Evolutionary conservation across 2,329 filamentous ascomycete species (phyloP), one percentile per base, ranked within the genome.

Genomic region (Hymenotorrendiella dingleyae): DNA sequence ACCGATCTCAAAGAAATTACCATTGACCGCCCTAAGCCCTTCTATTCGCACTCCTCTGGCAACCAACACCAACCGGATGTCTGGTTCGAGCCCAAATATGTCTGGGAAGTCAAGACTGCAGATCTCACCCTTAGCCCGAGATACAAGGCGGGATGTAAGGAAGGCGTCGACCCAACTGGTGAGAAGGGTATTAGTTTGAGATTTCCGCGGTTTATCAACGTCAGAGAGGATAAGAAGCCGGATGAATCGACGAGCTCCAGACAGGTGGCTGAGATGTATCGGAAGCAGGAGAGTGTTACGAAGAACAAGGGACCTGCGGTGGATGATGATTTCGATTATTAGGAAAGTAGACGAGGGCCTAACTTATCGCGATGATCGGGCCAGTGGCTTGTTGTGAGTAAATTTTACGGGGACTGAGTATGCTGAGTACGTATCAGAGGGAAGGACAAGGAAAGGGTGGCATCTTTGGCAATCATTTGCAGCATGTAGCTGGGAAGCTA

Each of bases 321-420:
- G 42, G 93, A 98, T 71, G 91, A 97, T 67, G 90, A 97, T 64
- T 98, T 96, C 67, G 93, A 98, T 71, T 98, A 98, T 67, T 98
- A 66, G 17, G n/a, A 4, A 33, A 4, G 11, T 17, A 6, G 10
- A 6, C n/a, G n/a, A n/a, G n/a, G n/a, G n/a, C n/a, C n/a, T n/a
- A n/a, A n/a, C n/a, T n/a, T n/a, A n/a, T n/a, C n/a, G n/a, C n/a
- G n/a, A n/a, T n/a, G n/a, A n/a, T n/a, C n/a, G n/a, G n/a, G 17
- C 8, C 22, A 21, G 32, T 21, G 10, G 14, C 22, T 11, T 29
- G 16, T 29, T 1, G 7, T 12, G 16, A 11, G 27, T 11, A 14
- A 28, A 8, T 6, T 29, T 29, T 8, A 14, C 5, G 7, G 6
- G 27, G 27, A 10, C 12, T 8, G 16, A 6, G 27, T 2, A 14